Evolutionary conservation across 2,329 filamentous ascomycete genomes (phyloP).

Genomic region (Trichoderma polysporum): DNA sequence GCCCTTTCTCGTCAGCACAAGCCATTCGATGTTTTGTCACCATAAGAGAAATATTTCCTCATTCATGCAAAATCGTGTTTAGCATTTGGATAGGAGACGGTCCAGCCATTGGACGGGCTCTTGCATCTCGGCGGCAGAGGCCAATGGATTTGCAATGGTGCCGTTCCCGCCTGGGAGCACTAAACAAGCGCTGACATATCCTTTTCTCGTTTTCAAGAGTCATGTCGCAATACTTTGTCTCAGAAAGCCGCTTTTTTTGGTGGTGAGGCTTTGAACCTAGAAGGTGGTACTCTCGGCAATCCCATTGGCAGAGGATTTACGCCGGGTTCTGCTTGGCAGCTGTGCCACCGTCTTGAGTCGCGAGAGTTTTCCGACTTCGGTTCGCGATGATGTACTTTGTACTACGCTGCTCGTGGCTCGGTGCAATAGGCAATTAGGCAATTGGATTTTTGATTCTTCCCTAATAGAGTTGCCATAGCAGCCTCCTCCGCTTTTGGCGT

Average conservation of each 20-base stretch:
- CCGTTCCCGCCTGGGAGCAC: background rate
- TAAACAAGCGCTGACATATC: constrained; percentile 1
- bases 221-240: background rate
- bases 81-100: no score
- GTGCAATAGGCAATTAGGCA: background rate
- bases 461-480: background rate
- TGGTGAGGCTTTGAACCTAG: constrained; percentile 3
- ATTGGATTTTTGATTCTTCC: background rate
- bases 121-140: background rate
- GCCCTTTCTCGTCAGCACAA: background rate
- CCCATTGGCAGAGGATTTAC: background rate
- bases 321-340: background rate
- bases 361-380: background rate
- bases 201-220: background rate
- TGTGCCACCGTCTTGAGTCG: background rate
- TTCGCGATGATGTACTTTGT: background rate
- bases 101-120: no score
- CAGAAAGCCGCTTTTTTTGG: background rate
- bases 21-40: background rate
- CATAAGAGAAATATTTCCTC: background rate
- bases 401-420: background rate
- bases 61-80: background rate
- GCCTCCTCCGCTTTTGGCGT: background rate
- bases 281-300: background rate
- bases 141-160: background rate